These are phyloP conservation scores for Didymella keratinophila DNA, from an alignment of 2,329 filamentous ascomycete genomes.

Conservation along the genomic window DNA sequence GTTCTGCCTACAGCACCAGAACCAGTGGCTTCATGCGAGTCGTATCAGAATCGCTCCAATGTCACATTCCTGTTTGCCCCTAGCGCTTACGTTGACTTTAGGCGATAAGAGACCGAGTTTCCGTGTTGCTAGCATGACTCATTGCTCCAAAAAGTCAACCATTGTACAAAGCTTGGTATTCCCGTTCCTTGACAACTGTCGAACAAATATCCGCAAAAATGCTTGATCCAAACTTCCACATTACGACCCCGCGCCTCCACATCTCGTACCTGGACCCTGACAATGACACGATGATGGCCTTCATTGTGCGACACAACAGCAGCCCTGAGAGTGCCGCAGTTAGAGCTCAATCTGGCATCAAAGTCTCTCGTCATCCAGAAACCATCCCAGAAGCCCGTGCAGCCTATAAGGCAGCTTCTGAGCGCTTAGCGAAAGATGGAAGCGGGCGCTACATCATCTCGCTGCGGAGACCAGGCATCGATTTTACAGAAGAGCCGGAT, in stretches of 20 bases:
- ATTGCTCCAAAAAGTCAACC: background rate
- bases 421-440: conserved; percentile 33
- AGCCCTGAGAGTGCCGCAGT: conserved; percentile 17
- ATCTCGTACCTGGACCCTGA: conserved; percentile 29
- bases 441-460: conserved; percentile 42
- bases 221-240: conserved; percentile 71
- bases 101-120: conserved; percentile 1
- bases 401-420: conserved; percentile 16
- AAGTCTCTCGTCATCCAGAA: background rate
- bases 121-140: conserved; percentile 8
- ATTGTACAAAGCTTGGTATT: background rate
- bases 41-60: background rate
- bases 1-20: background rate
- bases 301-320: conserved; percentile 18
- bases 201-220: conserved; percentile 19
- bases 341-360: background rate
- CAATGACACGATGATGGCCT: conserved; percentile 27
- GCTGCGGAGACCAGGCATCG: conserved; percentile 10
- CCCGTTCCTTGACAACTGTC: background rate
- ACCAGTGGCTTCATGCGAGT: background rate
- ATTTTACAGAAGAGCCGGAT: background rate
- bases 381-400: conserved; percentile 24
- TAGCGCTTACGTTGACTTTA: conserved; percentile 9
- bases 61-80: conserved; percentile 13
- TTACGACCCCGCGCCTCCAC: conserved; percentile 60